Evolutionary conservation across 495 filamentous ascomycete species (phyloP).

Genomic region (Saxophila tyrrhenica): DNA sequence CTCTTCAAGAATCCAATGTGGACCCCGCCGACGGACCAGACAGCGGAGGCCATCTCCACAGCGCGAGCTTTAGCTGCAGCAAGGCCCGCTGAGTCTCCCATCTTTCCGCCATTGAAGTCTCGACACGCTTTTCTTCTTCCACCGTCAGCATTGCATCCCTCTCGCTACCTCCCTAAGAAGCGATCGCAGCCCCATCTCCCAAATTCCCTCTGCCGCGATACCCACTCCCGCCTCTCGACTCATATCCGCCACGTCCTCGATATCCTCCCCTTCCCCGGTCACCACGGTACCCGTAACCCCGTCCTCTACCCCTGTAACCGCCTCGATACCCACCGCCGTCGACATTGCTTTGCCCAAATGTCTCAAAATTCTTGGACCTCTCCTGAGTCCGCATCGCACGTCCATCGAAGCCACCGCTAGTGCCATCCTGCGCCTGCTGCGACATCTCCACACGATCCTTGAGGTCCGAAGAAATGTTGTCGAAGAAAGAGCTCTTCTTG

Average conservation of each 20-base stretch:
- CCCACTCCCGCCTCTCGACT: not conserved
- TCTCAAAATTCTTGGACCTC: conserved; percentile 91
- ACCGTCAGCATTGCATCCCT: too few relatives aligned
- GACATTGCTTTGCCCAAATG: conserved; percentile 95
- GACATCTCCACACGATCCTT: conserved; percentile 65
- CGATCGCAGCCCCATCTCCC: not conserved
- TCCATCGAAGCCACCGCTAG: conserved; percentile 47
- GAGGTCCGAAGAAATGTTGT: conserved; percentile 89
- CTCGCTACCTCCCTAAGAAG: too few relatives aligned
- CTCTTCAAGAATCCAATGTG: too few relatives aligned
- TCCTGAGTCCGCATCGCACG: conserved; percentile 88
- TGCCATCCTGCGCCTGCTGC: conserved; percentile 31
- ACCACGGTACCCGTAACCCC: conserved; percentile 46
- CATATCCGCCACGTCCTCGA: conserved; percentile 24
- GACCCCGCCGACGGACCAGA: too few relatives aligned
- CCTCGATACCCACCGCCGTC: conserved; percentile 58
- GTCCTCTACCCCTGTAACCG: conserved; percentile 43
- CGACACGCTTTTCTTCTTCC: too few relatives aligned
- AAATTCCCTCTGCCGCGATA: not conserved
- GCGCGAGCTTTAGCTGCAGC: too few relatives aligned
- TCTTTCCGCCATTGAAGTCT: too few relatives aligned
- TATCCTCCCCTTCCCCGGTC: conserved; percentile 41
- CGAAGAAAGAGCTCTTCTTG: conserved; percentile 80
- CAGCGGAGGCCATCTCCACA: too few relatives aligned
- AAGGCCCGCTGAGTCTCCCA: too few relatives aligned